phyloP scores from a whole-genome alignment of 331 rosid species.

The Telfairia occidentalis region DNA sequence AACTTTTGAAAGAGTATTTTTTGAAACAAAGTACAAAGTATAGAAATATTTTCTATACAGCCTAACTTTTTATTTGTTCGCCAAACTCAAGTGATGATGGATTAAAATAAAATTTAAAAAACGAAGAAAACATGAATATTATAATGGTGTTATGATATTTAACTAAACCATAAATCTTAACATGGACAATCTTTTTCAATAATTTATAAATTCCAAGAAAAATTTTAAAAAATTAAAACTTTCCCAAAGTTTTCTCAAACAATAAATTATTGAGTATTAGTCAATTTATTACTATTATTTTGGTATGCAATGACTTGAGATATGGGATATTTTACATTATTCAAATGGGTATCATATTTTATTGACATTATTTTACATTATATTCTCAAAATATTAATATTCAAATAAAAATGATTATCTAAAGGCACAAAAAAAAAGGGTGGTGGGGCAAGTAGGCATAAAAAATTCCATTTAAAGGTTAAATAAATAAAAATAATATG shows the following conservation, averaged over 20 bases:
- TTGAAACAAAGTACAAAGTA: too few species aligned
- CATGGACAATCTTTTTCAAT: background rate
- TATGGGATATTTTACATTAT: background rate
- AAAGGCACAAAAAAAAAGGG: background rate
- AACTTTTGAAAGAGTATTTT: too few species aligned
- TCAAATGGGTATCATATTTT: slow-evolving; percentile 8
- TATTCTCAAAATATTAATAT: slow-evolving; percentile 2
- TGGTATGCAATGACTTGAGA: slow-evolving; percentile 7
- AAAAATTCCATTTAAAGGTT: background rate
- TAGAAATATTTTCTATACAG: too few species aligned
- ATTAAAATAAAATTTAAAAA: background rate
- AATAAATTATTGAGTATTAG: background rate
- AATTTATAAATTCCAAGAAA: slow-evolving; percentile 2
- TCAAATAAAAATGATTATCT: slow-evolving; percentile 4
- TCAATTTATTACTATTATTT: background rate
- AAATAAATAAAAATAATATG: background rate
- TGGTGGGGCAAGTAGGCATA: slow-evolving; percentile 9
- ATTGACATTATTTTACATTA: background rate
- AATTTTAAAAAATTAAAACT: background rate
- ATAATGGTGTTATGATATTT: background rate
- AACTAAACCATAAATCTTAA: slow-evolving; percentile 4
- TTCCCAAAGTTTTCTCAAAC: background rate
- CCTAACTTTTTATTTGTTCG: background rate
- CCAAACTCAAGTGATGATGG: background rate
- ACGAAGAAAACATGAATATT: background rate